These are phyloP conservation scores for Fusarium sp. DNA, from an alignment of 2,329 filamentous ascomycete genomes.

Conservation along the genomic window DNA sequence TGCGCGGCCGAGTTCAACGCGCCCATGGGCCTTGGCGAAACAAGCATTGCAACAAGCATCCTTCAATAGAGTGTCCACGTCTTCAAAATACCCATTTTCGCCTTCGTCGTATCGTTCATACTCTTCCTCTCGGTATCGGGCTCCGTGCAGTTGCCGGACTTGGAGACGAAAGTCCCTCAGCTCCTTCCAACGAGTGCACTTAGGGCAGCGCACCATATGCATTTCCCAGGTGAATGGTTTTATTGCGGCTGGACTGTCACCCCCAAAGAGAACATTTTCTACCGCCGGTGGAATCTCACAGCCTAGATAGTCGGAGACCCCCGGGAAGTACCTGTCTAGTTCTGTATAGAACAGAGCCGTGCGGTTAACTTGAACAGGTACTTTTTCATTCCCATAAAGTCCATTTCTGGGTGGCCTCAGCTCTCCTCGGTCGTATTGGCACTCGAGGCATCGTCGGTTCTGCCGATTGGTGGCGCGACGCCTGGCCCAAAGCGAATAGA, in stretches of 20 bases:
- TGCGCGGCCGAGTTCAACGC: neutral
- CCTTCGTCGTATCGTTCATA: too few relatives aligned
- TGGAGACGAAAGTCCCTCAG: constrained; percentile 19
- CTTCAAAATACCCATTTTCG: too few relatives aligned
- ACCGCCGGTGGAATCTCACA: neutral
- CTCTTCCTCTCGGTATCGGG: neutral
- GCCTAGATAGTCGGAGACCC: neutral
- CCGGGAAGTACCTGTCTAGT: constrained; percentile 27
- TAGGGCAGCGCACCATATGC: constrained; percentile 26
- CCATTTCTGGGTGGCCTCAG: neutral
- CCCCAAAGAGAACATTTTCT: neutral
- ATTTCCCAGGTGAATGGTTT: neutral
- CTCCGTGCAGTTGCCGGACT: neutral
- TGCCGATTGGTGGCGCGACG: neutral
- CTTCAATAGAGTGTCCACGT: neutral
- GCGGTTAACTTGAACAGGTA: constrained; percentile 11
- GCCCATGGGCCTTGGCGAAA: neutral
- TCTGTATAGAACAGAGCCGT: neutral
- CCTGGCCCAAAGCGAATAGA: too few relatives aligned
- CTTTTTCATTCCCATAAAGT: too few relatives aligned
- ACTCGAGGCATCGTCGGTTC: constrained; percentile 25
- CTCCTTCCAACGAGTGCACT: constrained; percentile 34
- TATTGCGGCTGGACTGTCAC: neutral
- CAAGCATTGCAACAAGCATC: constrained; percentile 18
- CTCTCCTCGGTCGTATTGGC: constrained; percentile 2